These are phyloP conservation scores for Carex scoparia DNA, from an alignment of 176 grass and related monocot genomes.

Conservation along the genomic window DNA sequence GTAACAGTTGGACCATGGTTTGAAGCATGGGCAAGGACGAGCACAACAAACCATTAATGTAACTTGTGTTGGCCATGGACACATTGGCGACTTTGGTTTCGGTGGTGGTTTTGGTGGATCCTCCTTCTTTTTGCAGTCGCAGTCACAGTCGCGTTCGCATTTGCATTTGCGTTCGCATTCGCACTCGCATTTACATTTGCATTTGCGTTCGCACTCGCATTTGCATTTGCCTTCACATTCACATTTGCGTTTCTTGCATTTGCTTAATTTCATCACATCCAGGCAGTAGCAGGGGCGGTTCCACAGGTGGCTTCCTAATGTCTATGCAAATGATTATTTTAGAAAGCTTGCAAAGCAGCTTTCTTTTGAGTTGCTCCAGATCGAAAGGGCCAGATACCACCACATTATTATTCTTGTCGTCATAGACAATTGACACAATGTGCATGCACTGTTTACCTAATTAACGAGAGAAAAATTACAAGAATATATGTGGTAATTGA, in stretches of 20 bases:
- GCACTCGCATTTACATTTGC: neutral
- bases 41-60: neutral
- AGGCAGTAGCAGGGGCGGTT: no score
- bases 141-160: neutral
- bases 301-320: neutral
- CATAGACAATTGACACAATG: neutral
- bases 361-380: constrained; percentile 16
- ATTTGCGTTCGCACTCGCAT: no score
- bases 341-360: constrained; percentile 7
- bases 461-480: neutral
- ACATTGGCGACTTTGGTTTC: no score
- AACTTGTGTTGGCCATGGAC: neutral
- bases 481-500: neutral
- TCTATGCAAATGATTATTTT: neutral
- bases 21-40: neutral
- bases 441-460: neutral
- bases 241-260: constrained; percentile 4
- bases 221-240: neutral
- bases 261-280: no score
- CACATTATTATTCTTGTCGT: neutral
- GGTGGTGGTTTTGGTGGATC: no score
- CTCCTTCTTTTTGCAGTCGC: neutral
- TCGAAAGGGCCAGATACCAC: neutral
- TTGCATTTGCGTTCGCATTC: neutral
- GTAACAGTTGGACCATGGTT: neutral